Conservation (phyloP, 768 basidiomycete genomes). For the Rhodotorula graminis region DNA sequence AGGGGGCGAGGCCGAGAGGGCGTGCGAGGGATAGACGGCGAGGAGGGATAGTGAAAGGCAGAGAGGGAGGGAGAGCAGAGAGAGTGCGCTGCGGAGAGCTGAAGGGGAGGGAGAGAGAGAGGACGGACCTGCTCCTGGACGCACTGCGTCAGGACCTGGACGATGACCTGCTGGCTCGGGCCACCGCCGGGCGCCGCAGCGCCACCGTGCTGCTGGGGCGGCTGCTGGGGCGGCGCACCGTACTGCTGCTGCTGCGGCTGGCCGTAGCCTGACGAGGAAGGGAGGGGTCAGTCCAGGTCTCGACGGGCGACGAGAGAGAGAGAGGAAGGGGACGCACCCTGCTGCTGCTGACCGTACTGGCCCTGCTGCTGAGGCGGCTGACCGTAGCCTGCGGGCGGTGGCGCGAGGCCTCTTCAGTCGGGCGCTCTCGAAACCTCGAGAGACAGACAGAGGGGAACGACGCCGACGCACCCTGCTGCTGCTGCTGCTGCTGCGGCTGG, state of each 20-base stretch:
- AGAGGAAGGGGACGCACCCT: background rate
- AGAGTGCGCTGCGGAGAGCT: background rate
- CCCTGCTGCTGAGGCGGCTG: constrained; percentile 1
- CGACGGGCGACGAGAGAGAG: background rate
- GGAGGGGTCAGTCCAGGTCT: background rate
- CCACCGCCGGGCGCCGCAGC: background rate
- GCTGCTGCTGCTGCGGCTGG: background rate
- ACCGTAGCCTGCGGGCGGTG: constrained; percentile 1
- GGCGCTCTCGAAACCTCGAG: too few species aligned
- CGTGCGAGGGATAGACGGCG: too few species aligned
- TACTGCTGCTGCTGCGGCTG: constrained; percentile 17
- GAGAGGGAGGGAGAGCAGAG: too few species aligned
- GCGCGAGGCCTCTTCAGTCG: background rate
- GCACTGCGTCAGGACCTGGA: background rate
- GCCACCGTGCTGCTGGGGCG: background rate
- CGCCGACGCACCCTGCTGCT: background rate
- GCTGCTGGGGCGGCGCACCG: constrained; percentile 10
- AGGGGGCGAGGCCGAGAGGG: too few species aligned
- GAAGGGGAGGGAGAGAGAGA: background rate
- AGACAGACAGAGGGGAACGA: too few species aligned
- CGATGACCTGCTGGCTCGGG: constrained; percentile 2
- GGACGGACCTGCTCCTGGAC: constrained; percentile 4
- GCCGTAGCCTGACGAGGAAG: constrained; percentile 3
- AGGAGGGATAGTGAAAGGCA: too few species aligned
- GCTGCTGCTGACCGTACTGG: constrained; percentile 15